Evolutionary conservation across 179 eudicot species (phyloP).

Genomic region (Silene noctiflora): DNA sequence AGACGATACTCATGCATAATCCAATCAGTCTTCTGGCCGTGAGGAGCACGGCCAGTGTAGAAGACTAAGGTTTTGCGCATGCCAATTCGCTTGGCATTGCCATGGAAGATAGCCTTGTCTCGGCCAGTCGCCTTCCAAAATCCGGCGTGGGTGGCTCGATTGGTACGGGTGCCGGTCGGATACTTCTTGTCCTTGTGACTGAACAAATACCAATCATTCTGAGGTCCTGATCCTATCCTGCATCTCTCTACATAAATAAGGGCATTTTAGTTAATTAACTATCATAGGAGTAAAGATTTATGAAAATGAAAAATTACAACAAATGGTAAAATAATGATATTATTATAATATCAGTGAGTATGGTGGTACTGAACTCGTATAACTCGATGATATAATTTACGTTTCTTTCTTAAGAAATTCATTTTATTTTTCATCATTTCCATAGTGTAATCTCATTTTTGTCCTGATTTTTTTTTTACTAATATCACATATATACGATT

Average conservation of each 20-base stretch:
- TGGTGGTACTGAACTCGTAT: too few relatives aligned
- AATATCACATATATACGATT: too few relatives aligned
- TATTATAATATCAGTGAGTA: too few relatives aligned
- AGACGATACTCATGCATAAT: slow-evolving; percentile 97
- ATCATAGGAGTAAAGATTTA: too few relatives aligned
- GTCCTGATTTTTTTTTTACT: too few relatives aligned
- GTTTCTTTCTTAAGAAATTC: too few relatives aligned
- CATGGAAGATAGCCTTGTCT: slow-evolving; percentile 69
- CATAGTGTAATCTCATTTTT: too few relatives aligned
- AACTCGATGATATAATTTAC: too few relatives aligned
- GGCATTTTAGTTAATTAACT: too few relatives aligned
- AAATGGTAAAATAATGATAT: too few relatives aligned
- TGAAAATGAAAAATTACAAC: too few relatives aligned
- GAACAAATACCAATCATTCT: slow-evolving; percentile 94
- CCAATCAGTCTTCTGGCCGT: slow-evolving; percentile 91
- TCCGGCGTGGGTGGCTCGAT: slow-evolving; percentile 76
- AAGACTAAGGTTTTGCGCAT: slow-evolving; percentile 94
- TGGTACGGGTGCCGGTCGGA: slow-evolving; percentile 83
- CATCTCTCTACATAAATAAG: slow-evolving; percentile 61
- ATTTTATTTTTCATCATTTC: too few relatives aligned
- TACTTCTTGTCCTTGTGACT: slow-evolving; percentile 97
- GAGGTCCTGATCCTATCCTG: slow-evolving; percentile 85
- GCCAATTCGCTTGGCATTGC: slow-evolving; percentile 57
- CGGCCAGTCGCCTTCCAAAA: slow-evolving; percentile 97
- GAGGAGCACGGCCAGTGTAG: slow-evolving; percentile 95